Base-by-base conservation (phyloP, 164 flowering plant species). In the Malania oleifera region DNA sequence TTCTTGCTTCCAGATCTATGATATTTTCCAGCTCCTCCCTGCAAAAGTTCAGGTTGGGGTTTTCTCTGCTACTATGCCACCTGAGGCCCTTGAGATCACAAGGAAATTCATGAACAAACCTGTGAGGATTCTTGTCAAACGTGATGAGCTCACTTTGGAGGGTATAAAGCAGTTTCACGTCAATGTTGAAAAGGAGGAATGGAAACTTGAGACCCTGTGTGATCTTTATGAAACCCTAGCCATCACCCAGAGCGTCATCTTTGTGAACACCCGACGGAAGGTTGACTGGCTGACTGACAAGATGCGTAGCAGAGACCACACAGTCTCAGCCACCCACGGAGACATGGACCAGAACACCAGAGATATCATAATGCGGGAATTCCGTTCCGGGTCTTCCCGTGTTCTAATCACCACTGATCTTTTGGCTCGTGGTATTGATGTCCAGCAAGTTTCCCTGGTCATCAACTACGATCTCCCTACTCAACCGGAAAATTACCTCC, bases 271-370 rank as follows among this genome's bases (percentile, higher is more conserved):
- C 18, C 59, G 81, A 4, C 77, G 81, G 56, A 80, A 77, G 71
- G 86, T 83, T 54, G 89, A 81, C 59, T 79, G 86, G 89, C 71
- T 81, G 24, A 81, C 86, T 10, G 89, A 83, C 74, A 75, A 81
- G 64, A 81, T 83, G 89, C 56, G 82, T 14, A 63, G 81, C 65
- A 67, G 78, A 23, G 89, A 83, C 73, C 89, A 83, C 63, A 83
- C 89, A 0, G 84, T 83, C 29, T 83, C 89, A 15, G 86, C 89
- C 22, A 81, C 85, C 25, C 84, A 83, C 56, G 89, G 89, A 48
- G 89, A 83, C 60, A 81, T 83, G 89, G 89, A 83, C 75, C 86
- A 81, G 67, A 83, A 79, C 47, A 80, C 82, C 11, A 59, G 85
- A 19, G 89, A 83, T 50, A 77, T 83, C 13, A 81, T 83, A 60